phyloP scores from a whole-genome alignment of 495 filamentous ascomycete species.

The Neurospora pannonica region DNA sequence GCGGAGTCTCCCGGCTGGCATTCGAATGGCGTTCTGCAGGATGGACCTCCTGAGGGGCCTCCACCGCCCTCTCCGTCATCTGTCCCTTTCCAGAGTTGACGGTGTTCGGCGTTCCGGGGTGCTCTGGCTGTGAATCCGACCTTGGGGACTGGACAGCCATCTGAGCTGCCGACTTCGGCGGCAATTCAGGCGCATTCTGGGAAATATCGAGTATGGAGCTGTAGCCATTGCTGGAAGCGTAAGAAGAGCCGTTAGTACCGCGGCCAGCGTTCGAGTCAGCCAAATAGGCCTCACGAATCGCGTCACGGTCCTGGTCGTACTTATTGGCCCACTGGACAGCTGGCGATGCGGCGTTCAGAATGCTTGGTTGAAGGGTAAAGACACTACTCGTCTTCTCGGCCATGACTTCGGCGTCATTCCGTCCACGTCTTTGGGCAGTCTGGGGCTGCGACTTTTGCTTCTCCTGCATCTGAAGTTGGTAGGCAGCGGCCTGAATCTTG shows the following conservation, averaged over 20 bases:
- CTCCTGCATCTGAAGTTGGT: constrained; percentile 57
- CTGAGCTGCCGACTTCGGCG: constrained; percentile 23
- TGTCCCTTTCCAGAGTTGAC: background rate
- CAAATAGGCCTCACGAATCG: constrained; percentile 72
- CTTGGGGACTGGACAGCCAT: background rate
- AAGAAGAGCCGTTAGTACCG: constrained; percentile 31
- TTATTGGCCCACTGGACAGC: constrained; percentile 94
- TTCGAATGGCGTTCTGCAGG: constrained; percentile 25
- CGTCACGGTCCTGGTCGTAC: constrained; percentile 64
- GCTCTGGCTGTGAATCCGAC: background rate
- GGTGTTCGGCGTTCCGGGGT: background rate
- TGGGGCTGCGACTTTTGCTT: constrained; percentile 45
- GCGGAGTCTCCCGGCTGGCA: constrained; percentile 24
- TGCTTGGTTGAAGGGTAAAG: constrained; percentile 76
- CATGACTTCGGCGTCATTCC: constrained; percentile 42
- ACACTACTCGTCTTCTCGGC: constrained; percentile 82
- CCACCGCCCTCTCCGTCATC: constrained; percentile 23
- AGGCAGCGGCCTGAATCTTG: constrained; percentile 80
- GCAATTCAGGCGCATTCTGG: constrained; percentile 23
- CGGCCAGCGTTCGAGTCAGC: constrained; percentile 59
- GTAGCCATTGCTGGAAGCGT: constrained; percentile 20
- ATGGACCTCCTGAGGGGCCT: constrained; percentile 25
- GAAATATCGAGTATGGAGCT: constrained; percentile 16
- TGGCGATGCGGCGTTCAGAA: constrained; percentile 78
- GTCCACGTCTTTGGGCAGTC: constrained; percentile 35